phyloP scores from a whole-genome alignment of 2,329 filamentous ascomycete genomes.

The Cercospora canescens region DNA sequence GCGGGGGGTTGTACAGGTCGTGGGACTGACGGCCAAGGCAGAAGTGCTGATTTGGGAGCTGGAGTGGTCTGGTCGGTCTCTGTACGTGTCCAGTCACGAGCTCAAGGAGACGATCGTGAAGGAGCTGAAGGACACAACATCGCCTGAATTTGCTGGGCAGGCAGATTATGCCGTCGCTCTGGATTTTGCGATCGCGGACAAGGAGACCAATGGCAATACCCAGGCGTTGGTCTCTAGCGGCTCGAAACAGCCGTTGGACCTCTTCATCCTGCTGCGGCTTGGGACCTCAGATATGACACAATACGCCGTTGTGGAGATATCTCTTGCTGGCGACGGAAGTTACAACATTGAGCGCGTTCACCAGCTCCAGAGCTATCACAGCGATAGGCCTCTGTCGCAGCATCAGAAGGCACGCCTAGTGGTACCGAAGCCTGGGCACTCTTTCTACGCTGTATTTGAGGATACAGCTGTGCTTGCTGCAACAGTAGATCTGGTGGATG shows the following conservation, averaged over 20 bases:
- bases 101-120: conserved; percentile 63
- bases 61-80: conserved; percentile 81
- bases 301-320: conserved; percentile 75
- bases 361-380: conserved; percentile 11
- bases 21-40: conserved; percentile 76
- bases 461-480: conserved; percentile 77
- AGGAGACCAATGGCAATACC: conserved; percentile 36
- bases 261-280: conserved; percentile 32
- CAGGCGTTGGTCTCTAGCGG: conserved; percentile 28
- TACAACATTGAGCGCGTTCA: conserved; percentile 53
- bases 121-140: conserved; percentile 59
- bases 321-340: conserved; percentile 55
- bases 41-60: conserved; percentile 84
- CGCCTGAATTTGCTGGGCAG: conserved; percentile 44
- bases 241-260: conserved; percentile 28
- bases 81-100: conserved; percentile 71
- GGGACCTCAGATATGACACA: conserved; percentile 45
- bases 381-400: conserved; percentile 53
- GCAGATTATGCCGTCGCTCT: conserved; percentile 51
- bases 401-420: conserved; percentile 63
- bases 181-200: conserved; percentile 69
- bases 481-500: conserved; percentile 60
- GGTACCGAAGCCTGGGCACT: conserved; percentile 74
- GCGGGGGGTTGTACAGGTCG: conserved; percentile 80
- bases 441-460: conserved; percentile 80